A percentile compares a stretch with the other conserved stretches of the same genome.
Conservation (phyloP, 345 rosid genomes). For the Citrus hindsii region DNA sequence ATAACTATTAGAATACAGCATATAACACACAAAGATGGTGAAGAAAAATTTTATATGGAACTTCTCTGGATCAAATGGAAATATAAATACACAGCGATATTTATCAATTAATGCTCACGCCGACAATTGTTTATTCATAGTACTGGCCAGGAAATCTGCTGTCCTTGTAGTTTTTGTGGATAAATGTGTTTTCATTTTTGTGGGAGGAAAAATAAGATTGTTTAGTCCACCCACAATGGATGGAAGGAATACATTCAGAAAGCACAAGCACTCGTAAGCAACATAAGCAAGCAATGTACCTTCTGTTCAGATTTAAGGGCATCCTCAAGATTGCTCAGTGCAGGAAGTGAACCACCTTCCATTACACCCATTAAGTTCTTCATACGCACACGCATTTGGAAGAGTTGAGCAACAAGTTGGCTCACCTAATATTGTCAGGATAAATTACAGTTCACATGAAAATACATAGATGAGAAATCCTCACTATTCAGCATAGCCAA, state of each 20-base stretch:
- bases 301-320: conserved; percentile 76
- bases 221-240: background rate
- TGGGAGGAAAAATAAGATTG: background rate
- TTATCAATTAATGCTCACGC: background rate
- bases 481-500: background rate
- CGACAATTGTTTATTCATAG: background rate
- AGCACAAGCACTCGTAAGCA: background rate
- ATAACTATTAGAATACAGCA: conserved; percentile 2
- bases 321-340: conserved; percentile 82
- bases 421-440: conserved; percentile 58
- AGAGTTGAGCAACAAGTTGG: conserved; percentile 91
- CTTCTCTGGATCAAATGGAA: background rate
- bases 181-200: background rate
- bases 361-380: conserved; percentile 93
- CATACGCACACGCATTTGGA: conserved; percentile 94
- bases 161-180: background rate
- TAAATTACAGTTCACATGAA: background rate
- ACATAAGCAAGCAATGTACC: conserved; percentile 36
- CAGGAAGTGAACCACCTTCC: conserved; percentile 96
- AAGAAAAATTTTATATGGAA: background rate
- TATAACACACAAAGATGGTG: background rate
- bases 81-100: background rate
- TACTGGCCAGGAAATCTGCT: background rate
- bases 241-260: background rate
- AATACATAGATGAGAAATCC: background rate